phyloP scores from a whole-genome alignment of 1,284 basidiomycete genomes.

The Abortiporus biennis region DNA sequence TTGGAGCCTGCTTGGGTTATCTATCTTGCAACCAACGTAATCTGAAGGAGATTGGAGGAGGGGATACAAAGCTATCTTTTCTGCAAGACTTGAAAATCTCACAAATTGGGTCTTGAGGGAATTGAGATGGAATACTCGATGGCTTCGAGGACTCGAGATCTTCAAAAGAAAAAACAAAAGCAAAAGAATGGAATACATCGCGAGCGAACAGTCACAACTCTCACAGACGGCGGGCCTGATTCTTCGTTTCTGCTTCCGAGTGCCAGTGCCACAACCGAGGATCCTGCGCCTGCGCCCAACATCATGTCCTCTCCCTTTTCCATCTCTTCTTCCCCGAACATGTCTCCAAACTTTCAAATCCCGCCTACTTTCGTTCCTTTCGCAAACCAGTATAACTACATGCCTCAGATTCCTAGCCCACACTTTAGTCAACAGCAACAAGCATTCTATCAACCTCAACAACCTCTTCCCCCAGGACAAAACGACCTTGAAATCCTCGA shows the following conservation, averaged over 20 bases:
- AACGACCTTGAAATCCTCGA: constrained; percentile 67
- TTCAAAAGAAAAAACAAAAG: constrained; percentile 58
- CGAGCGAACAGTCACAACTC: constrained; percentile 58
- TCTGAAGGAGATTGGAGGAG: no score
- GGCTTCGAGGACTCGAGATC: no score
- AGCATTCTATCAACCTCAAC: constrained; percentile 12
- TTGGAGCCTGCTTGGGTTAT: no score
- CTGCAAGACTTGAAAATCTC: no score
- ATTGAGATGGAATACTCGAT: no score
- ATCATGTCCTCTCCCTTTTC: constrained; percentile 27
- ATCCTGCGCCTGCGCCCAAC: constrained; percentile 25
- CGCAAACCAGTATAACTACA: constrained; percentile 21
- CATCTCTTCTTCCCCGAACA: constrained; percentile 17
- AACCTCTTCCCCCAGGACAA: constrained; percentile 25
- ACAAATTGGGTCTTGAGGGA: no score
- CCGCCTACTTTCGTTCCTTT: constrained; percentile 17
- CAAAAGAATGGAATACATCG: constrained; percentile 46
- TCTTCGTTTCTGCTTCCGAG: constrained; percentile 14
- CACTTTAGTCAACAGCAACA: constrained; percentile 15
- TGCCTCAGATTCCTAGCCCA: constrained; percentile 10
- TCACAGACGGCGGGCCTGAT: constrained; percentile 48
- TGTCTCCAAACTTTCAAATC: constrained; percentile 15
- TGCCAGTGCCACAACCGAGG: constrained; percentile 29
- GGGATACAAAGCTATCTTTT: no score
- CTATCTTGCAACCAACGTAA: no score